Evolutionary conservation across 179 eudicot species (phyloP).

Genomic region (Drosera spatulata): DNA sequence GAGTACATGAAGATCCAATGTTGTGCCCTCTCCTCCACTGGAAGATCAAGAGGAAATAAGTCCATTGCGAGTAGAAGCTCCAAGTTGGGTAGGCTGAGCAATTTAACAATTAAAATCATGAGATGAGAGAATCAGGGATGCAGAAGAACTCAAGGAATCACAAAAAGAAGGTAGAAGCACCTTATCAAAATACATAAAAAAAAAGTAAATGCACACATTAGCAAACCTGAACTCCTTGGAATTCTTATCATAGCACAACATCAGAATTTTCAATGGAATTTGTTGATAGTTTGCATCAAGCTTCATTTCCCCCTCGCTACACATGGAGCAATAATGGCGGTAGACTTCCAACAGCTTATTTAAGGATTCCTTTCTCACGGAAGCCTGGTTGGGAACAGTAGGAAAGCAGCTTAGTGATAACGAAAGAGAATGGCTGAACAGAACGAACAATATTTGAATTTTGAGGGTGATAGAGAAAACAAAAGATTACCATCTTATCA

Average conservation of each 20-base stretch:
- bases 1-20: conserved; percentile 82
- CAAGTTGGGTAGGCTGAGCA: conserved; percentile 63
- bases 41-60: conserved; percentile 70
- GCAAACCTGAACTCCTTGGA: conserved; percentile 71
- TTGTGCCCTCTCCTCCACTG: conserved; percentile 52
- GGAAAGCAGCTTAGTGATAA: conserved; percentile 3
- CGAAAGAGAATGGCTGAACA: neutral
- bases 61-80: conserved; percentile 66
- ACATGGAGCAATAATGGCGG: conserved; percentile 65
- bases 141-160: neutral
- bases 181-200: neutral
- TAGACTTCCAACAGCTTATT: conserved; percentile 70
- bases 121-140: conserved; percentile 2
- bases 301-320: conserved; percentile 39
- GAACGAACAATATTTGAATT: too few species aligned
- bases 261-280: conserved; percentile 72
- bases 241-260: conserved; percentile 74
- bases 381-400: conserved; percentile 30
- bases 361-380: conserved; percentile 76
- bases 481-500: conserved; percentile 67
- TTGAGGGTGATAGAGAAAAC: too few species aligned
- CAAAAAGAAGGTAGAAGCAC: neutral
- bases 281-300: conserved; percentile 51
- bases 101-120: conserved; percentile 2
- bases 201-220: neutral